Conservation (phyloP, 2,329 filamentous ascomycete species). For the Alternaria ethzedia region DNA sequence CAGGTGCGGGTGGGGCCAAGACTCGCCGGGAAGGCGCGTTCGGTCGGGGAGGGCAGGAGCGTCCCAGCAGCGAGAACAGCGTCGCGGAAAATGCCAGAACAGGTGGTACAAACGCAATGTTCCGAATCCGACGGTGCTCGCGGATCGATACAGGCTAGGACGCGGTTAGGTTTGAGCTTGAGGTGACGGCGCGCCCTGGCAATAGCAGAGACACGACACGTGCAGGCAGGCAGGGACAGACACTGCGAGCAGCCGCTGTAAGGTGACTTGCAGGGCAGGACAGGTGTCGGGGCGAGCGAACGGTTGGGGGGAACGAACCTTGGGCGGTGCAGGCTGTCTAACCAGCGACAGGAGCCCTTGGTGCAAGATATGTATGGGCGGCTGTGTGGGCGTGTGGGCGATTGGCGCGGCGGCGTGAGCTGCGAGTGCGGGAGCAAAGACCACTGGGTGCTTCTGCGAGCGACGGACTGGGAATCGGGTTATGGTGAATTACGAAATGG, state of each 20-base stretch:
- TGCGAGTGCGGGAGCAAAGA: slow-evolving; percentile 10
- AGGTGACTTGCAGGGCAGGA: slow-evolving; percentile 23
- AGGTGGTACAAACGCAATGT: slow-evolving; percentile 8
- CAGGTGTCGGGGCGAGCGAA: slow-evolving; percentile 12
- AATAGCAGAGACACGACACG: slow-evolving; percentile 25
- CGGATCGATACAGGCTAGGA: slow-evolving; percentile 11
- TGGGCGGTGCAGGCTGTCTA: slow-evolving; percentile 5
- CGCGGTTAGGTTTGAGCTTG: slow-evolving; percentile 14
- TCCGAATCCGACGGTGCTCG: slow-evolving; percentile 10
- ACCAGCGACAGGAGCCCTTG: slow-evolving; percentile 12
- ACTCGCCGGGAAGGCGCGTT: slow-evolving; percentile 12
- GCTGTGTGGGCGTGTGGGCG: background rate
- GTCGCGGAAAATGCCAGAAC: slow-evolving; percentile 1
- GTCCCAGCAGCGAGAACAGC: background rate
- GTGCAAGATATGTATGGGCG: slow-evolving; percentile 8
- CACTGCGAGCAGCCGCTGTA: slow-evolving; percentile 29
- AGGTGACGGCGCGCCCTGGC: slow-evolving; percentile 18
- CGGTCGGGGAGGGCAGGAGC: background rate
- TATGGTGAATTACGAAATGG: slow-evolving; percentile 17
- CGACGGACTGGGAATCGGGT: slow-evolving; percentile 2
- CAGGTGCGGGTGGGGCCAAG: slow-evolving; percentile 13
- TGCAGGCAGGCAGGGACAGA: slow-evolving; percentile 7
- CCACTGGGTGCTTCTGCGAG: slow-evolving; percentile 1
- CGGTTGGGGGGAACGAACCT: slow-evolving; percentile 12
- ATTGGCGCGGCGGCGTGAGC: slow-evolving; percentile 3